These are phyloP conservation scores for Fusarium xylarioides DNA, from an alignment of 2,329 filamentous ascomycete species.

Conservation along the genomic window DNA sequence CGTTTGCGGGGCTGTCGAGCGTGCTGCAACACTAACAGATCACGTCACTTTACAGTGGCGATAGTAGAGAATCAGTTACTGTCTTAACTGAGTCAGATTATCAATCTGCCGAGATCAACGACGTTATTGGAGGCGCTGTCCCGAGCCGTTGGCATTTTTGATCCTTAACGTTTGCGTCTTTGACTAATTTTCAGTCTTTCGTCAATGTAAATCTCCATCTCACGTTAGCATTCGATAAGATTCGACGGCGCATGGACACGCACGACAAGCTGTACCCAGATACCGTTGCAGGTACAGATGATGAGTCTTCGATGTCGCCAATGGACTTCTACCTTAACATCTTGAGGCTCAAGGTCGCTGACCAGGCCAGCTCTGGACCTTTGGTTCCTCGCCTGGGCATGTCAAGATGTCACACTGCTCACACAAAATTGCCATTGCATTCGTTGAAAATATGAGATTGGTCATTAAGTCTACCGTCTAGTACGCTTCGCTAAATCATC, in stretches of 20 bases:
- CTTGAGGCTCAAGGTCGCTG: background rate
- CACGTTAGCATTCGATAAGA: background rate
- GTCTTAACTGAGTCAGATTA: background rate
- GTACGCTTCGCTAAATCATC: background rate
- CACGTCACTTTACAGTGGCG: accelerated
- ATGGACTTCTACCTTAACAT: accelerated
- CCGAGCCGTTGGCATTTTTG: background rate
- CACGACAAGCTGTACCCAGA: background rate
- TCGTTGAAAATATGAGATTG: background rate
- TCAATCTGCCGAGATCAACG: background rate
- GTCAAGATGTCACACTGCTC: accelerated
- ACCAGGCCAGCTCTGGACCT: accelerated
- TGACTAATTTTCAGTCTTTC: background rate
- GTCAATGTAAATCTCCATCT: background rate
- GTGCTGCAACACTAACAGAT: slow-evolving; percentile 1
- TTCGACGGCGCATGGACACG: background rate
- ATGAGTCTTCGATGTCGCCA: background rate
- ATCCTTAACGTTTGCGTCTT: background rate
- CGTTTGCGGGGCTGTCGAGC: slow-evolving; percentile 1
- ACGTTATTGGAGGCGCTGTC: background rate
- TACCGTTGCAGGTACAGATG: background rate
- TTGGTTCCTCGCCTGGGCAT: background rate
- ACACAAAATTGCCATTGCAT: accelerated
- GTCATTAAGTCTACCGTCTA: background rate
- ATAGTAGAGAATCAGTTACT: background rate